phyloP scores from a whole-genome alignment of 2,329 filamentous ascomycete species.

The Sordariomycetes sp. region DNA sequence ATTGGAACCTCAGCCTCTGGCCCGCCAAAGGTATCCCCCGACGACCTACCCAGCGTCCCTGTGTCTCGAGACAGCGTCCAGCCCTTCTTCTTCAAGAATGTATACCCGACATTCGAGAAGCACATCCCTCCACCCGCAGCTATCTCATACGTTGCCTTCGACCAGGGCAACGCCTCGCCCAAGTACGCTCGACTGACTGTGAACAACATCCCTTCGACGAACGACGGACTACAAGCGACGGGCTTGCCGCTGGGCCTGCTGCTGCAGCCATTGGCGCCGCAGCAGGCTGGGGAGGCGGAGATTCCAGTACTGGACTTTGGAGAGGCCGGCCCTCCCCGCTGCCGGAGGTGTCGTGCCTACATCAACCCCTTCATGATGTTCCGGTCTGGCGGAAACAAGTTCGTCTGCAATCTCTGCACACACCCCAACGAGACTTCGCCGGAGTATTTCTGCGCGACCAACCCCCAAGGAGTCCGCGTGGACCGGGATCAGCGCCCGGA shows the following conservation, averaged over 20 bases:
- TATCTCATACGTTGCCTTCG: conserved; percentile 83
- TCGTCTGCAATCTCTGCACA: conserved; percentile 96
- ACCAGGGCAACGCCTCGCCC: conserved; percentile 93
- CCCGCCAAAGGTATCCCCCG: conserved; percentile 62
- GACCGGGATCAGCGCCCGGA: conserved; percentile 87
- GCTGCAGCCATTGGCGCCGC: conserved; percentile 75
- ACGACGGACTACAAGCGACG: conserved; percentile 72
- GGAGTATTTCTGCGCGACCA: conserved; percentile 90
- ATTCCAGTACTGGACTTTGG: conserved; percentile 95
- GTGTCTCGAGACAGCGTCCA: conserved; percentile 73
- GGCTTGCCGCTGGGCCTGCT: conserved; percentile 80
- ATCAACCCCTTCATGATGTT: conserved; percentile 99
- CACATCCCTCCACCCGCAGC: conserved; percentile 84
- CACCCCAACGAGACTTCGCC: conserved; percentile 90
- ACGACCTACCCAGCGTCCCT: conserved; percentile 89
- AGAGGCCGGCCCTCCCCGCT: conserved; percentile 80
- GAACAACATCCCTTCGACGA: conserved; percentile 81
- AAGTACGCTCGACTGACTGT: conserved; percentile 87
- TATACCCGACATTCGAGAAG: conserved; percentile 93
- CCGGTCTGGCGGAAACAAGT: conserved; percentile 85
- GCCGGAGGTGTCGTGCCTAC: conserved; percentile 86
- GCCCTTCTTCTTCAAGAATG: conserved; percentile 74
- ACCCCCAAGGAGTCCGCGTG: conserved; percentile 75
- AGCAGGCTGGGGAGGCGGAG: conserved; percentile 75
- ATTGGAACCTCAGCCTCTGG: conserved; percentile 19